A percentile compares a stretch with the other conserved stretches of the same genome.
These are phyloP conservation scores for Pogostemon cablin DNA, from an alignment of 257 asterid genomes.

Conservation along the genomic window DNA sequence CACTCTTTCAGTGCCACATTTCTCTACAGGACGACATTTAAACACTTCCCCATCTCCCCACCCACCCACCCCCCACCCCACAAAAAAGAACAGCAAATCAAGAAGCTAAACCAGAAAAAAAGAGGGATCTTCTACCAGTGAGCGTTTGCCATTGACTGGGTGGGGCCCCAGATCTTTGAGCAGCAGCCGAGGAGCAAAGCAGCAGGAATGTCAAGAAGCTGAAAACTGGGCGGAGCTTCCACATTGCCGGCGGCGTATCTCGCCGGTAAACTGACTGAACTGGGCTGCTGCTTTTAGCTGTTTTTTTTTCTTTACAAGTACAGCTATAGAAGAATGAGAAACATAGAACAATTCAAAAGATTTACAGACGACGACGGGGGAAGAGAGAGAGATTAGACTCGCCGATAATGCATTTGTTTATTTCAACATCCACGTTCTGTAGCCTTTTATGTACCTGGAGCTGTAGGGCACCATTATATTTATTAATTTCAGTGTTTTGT, in stretches of 20 bases:
- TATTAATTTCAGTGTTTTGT: too few relatives aligned
- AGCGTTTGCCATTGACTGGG: conserved; percentile 68
- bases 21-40: neutral
- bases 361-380: neutral
- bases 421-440: conserved; percentile 24
- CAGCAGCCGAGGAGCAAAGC: conserved; percentile 52
- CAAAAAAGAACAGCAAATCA: neutral
- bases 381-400: neutral
- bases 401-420: neutral
- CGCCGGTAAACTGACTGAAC: conserved; percentile 19
- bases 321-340: conserved; percentile 8
- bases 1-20: conserved; percentile 12
- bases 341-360: conserved; percentile 4
- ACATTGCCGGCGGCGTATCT: conserved; percentile 52
- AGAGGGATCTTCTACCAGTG: conserved; percentile 39
- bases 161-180: conserved; percentile 55
- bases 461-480: too few relatives aligned
- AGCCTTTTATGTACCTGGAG: neutral
- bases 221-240: conserved; percentile 50
- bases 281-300: neutral
- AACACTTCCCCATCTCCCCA: neutral
- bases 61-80: too few relatives aligned
- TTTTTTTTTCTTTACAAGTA: neutral
- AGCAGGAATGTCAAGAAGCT: conserved; percentile 37
- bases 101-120: neutral